These are phyloP conservation scores for Mucor sp. DNA, from an alignment of 371 early-diverging fungal genomes.

Conservation along the genomic window DNA sequence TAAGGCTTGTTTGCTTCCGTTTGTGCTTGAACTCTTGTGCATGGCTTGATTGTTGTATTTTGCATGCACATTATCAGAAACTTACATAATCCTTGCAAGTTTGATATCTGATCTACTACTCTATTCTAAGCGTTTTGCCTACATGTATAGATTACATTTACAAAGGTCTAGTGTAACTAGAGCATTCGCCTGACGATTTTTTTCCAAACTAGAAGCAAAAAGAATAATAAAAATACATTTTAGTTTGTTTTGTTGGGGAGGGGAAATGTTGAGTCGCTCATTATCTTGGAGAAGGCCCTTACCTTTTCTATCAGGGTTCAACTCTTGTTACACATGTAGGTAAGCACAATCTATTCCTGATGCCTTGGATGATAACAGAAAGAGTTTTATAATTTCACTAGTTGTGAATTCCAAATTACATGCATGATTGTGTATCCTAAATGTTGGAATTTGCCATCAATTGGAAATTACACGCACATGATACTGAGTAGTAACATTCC, in stretches of 20 bases:
- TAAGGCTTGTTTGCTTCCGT: background rate
- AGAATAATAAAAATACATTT: background rate
- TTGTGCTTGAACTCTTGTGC: background rate
- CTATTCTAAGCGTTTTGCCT: background rate
- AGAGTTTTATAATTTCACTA: background rate
- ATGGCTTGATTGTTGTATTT: background rate
- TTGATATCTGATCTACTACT: background rate
- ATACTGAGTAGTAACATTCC: too few species aligned
- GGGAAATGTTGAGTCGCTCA: background rate
- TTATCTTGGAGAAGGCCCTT: background rate
- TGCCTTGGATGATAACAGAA: background rate
- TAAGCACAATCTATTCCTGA: background rate
- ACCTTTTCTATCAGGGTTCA: conserved; percentile 5
- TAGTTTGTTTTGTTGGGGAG: background rate
- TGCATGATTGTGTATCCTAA: background rate
- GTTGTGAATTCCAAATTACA: background rate
- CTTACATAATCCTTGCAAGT: background rate
- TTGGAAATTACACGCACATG: too few species aligned
- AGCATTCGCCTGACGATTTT: background rate
- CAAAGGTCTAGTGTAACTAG: background rate
- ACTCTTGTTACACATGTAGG: background rate
- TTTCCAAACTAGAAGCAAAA: background rate
- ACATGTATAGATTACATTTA: background rate
- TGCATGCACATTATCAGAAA: background rate
- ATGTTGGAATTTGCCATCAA: too few species aligned